A percentile compares a stretch with the other conserved stretches of the same genome.
Evolutionary conservation across 192 early-diverging fungal species (phyloP).

Genomic region (Hyaloraphidium curvatum): DNA sequence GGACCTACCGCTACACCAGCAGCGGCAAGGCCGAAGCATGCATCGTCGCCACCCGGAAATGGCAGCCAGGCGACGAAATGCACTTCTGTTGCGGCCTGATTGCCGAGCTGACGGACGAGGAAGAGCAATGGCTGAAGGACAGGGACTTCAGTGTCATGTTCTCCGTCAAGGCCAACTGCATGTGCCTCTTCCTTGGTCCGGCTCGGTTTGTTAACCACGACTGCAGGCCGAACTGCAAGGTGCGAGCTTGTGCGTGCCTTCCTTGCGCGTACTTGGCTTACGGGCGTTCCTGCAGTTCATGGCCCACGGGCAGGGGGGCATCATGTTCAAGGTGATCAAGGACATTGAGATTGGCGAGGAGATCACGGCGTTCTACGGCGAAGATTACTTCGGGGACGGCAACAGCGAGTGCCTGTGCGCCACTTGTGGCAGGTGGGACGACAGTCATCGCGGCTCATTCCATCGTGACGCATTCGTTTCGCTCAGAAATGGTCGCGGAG

Average conservation of each 20-base stretch:
- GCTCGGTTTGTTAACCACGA: conserved; percentile 61
- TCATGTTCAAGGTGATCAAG: conserved; percentile 40
- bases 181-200: conserved; percentile 46
- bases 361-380: conserved; percentile 44
- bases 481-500: neutral
- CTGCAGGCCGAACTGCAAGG: conserved; percentile 40
- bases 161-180: conserved; percentile 27
- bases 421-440: conserved; percentile 39
- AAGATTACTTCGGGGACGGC: conserved; percentile 41
- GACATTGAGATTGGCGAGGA: conserved; percentile 49
- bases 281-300: conserved; percentile 15
- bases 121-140: conserved; percentile 26
- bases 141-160: conserved; percentile 51
- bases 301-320: conserved; percentile 20
- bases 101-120: conserved; percentile 24
- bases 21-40: conserved; percentile 21
- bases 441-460: conserved; percentile 7
- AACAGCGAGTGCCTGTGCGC: conserved; percentile 53
- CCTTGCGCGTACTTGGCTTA: conserved; percentile 4
- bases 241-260: conserved; percentile 12
- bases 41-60: conserved; percentile 23
- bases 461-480: neutral
- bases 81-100: conserved; percentile 24
- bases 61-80: conserved; percentile 27
- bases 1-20: conserved; percentile 30